Conservation (phyloP, 2,329 filamentous ascomycete species). For the Cladophialophora carrionii region DNA sequence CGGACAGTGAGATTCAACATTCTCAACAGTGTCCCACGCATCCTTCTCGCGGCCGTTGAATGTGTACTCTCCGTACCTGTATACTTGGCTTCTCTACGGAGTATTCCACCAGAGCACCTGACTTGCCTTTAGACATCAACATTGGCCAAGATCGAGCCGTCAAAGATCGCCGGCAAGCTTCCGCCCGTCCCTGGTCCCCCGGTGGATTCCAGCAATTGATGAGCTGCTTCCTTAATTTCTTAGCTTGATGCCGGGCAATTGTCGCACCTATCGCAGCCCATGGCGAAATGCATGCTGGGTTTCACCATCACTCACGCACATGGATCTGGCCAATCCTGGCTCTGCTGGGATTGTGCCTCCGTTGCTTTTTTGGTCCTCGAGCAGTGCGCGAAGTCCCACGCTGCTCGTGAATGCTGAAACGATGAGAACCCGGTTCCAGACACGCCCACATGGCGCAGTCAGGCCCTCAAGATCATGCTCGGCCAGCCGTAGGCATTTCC, state of each 20-base stretch:
- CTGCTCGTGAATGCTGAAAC: conserved; percentile 22
- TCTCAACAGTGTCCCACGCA: background rate
- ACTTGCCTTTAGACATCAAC: background rate
- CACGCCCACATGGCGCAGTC: conserved; percentile 12
- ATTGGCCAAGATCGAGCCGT: background rate
- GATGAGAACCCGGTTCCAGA: conserved; percentile 8
- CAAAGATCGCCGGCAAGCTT: conserved; percentile 4
- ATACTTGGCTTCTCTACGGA: too few relatives aligned
- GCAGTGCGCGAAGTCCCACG: conserved; percentile 10
- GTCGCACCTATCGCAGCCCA: conserved; percentile 24
- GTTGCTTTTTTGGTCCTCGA: conserved; percentile 6
- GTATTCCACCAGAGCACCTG: background rate
- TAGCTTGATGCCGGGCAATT: conserved; percentile 18
- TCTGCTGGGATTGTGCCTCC: conserved; percentile 1
- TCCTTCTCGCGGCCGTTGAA: background rate
- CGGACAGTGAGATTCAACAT: background rate
- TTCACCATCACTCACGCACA: conserved; percentile 24
- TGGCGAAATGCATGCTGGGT: conserved; percentile 23
- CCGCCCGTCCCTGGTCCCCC: conserved; percentile 1
- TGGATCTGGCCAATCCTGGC: conserved; percentile 21
- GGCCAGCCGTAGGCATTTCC: background rate
- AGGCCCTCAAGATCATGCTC: conserved; percentile 14
- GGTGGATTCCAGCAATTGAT: conserved; percentile 6
- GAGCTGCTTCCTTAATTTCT: conserved; percentile 13
- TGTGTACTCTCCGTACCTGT: too few relatives aligned